A percentile compares a stretch with the other conserved stretches of the same genome.
Evolutionary conservation across 2,329 filamentous ascomycete species (phyloP).

Genomic region (Colletotrichum sublineola): DNA sequence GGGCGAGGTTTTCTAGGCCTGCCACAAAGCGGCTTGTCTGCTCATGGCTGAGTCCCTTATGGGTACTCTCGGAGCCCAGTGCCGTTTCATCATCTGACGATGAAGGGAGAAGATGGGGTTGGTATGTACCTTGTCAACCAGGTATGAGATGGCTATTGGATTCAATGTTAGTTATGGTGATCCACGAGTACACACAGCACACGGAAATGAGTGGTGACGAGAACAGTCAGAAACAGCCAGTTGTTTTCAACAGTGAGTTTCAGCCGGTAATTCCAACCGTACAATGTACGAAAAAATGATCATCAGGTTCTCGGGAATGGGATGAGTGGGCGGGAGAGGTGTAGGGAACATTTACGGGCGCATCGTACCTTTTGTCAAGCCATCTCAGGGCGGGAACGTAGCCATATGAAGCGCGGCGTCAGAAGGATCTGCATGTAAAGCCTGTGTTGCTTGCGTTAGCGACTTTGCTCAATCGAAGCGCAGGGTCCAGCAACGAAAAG

Average conservation of each 20-base stretch:
- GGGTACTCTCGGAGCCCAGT: conserved; percentile 91
- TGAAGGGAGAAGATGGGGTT: conserved; percentile 42
- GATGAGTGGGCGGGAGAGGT: background rate
- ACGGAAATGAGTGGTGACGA: conserved; percentile 43
- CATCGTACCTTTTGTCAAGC: conserved; percentile 29
- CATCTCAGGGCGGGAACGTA: conserved; percentile 16
- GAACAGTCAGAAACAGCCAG: conserved; percentile 85
- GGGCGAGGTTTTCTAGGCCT: conserved; percentile 99
- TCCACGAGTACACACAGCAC: background rate
- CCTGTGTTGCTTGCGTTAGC: conserved; percentile 28
- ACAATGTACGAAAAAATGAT: conserved; percentile 76
- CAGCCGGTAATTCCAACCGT: conserved; percentile 98
- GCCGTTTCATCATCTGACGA: conserved; percentile 84
- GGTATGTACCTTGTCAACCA: conserved; percentile 45
- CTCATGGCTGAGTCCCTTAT: conserved; percentile 71
- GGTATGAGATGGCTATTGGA: conserved; percentile 39
- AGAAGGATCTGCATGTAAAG: conserved; percentile 27
- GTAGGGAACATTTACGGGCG: background rate
- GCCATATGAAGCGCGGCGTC: conserved; percentile 17
- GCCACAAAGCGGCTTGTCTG: conserved; percentile 90
- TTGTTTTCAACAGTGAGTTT: conserved; percentile 84
- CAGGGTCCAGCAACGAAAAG: conserved; percentile 18
- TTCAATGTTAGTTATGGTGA: conserved; percentile 50
- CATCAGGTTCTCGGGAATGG: conserved; percentile 58
- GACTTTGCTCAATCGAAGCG: conserved; percentile 1